Base-by-base conservation (phyloP, 768 basidiomycete species). In the Lentinula sp. region DNA sequence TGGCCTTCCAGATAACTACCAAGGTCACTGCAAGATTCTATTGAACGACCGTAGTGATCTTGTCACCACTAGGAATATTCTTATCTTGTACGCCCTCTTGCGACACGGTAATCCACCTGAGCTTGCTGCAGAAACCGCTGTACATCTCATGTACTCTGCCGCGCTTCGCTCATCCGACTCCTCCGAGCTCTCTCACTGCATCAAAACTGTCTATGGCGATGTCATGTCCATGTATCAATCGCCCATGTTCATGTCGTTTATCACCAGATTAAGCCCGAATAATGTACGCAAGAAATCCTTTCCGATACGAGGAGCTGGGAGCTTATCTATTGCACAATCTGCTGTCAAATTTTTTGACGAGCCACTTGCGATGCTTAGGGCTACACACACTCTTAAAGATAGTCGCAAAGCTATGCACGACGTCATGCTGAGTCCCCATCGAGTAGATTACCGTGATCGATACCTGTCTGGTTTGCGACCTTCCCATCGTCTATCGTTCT, bases 101-200 rank as follows among this genome's bases (percentile, higher is more conserved):
- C 70, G 64, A 18, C 63, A 75, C 43, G 52, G 69, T 1, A 72
- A 79, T 57, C 56, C 52, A 2, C 43, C 55, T 45, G 20, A 72
- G 18, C 77, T 76, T 1, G 80, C 74, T 7, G 53, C 53, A 12
- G 81, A 81, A 42, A 65, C 74, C 3, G 80, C 79, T 5, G 70
- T 81, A 20, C 81, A 82, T 61, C 75, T 79, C 56, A 81, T 78
- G 77, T 80, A 80, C 57, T 82, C 81, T 1, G 71, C 71, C 6
- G 77, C 76, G 60, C 53, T 81, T 45, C 78, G 79, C 6, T 58
- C 56, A 42, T 68, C 70, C 46, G 74, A 79, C 61, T 65, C 64
- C 12, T 6, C 70, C 3, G 61, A 61, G 18, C 59, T 72, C 18
- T 49, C 10, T 6, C 36, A 20, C 10, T 41, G 53, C 36, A 36